Conservation (phyloP, 139 green algal species). For the Astrephomene gubernaculifera region DNA sequence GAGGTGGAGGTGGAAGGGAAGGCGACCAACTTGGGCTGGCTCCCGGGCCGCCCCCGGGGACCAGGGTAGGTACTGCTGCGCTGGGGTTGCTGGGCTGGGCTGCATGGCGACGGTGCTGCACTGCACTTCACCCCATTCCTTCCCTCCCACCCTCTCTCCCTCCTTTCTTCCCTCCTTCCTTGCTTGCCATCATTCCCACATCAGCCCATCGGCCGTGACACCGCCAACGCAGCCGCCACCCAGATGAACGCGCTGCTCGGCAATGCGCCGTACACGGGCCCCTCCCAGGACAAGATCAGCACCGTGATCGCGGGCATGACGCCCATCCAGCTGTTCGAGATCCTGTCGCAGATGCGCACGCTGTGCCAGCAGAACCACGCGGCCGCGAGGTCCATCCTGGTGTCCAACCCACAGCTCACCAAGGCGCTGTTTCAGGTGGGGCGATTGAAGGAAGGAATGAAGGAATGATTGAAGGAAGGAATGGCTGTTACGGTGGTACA, state of each 20-base stretch:
- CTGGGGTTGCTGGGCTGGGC: too few relatives aligned
- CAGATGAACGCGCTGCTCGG: slow-evolving; percentile 36
- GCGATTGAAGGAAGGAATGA: too few relatives aligned
- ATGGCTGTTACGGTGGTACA: too few relatives aligned
- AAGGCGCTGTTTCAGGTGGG: slow-evolving; percentile 89
- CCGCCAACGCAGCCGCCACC: slow-evolving; percentile 1
- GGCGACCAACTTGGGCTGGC: too few relatives aligned
- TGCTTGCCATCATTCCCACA: too few relatives aligned
- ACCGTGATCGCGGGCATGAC: slow-evolving; percentile 60
- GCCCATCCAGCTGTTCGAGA: slow-evolving; percentile 76
- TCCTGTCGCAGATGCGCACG: slow-evolving; percentile 71
- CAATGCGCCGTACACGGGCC: slow-evolving; percentile 37
- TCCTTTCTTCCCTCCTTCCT: neutral
- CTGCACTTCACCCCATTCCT: neutral
- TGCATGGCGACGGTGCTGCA: neutral
- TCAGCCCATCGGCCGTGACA: slow-evolving; percentile 38
- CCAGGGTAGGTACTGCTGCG: slow-evolving; percentile 28
- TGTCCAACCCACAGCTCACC: slow-evolving; percentile 87
- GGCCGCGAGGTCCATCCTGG: slow-evolving; percentile 80
- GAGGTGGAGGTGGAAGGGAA: too few relatives aligned
- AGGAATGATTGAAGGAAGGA: too few relatives aligned
- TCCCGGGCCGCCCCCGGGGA: slow-evolving; percentile 10
- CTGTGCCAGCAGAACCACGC: slow-evolving; percentile 55
- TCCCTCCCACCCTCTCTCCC: neutral
- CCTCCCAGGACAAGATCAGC: slow-evolving; percentile 35